Evolutionary conservation across 495 filamentous ascomycete species (phyloP).

Genomic region (Parachaetomium inaequale): DNA sequence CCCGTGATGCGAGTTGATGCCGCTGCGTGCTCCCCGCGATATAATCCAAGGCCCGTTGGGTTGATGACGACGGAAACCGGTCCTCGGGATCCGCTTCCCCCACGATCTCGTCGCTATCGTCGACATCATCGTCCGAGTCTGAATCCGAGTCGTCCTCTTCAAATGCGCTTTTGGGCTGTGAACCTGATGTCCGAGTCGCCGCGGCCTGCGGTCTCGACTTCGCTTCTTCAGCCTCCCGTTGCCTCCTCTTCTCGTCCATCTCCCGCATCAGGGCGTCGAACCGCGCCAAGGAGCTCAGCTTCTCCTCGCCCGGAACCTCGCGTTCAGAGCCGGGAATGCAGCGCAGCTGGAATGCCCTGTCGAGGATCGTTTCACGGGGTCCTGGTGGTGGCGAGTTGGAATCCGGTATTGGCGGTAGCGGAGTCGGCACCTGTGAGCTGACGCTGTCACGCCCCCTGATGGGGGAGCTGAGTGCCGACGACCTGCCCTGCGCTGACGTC

Average conservation of each 20-base stretch:
- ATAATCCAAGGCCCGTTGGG: conserved; percentile 48
- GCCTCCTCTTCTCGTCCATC: conserved; percentile 44
- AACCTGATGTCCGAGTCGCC: conserved; percentile 19
- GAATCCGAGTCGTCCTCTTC: conserved; percentile 40
- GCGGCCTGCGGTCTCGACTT: conserved; percentile 17
- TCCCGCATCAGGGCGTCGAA: conserved; percentile 59
- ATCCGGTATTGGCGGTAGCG: conserved; percentile 33
- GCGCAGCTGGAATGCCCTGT: conserved; percentile 56
- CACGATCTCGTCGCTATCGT: conserved; percentile 40
- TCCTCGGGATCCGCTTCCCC: conserved; percentile 31
- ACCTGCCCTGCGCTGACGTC: conserved; percentile 54
- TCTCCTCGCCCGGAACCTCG: conserved; percentile 48
- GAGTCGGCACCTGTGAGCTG: conserved; percentile 37
- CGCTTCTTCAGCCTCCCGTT: conserved; percentile 30
- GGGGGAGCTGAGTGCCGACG: conserved; percentile 49
- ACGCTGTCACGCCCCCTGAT: conserved; percentile 43
- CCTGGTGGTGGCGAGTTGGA: conserved; percentile 42
- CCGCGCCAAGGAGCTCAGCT: conserved; percentile 53
- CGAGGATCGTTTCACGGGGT: conserved; percentile 56
- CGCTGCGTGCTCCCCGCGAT: conserved; percentile 41
- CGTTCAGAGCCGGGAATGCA: conserved; percentile 51
- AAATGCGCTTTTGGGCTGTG: conserved; percentile 43
- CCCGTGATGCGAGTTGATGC: conserved; percentile 17
- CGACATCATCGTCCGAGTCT: conserved; percentile 35
- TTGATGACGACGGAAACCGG: conserved; percentile 25